These are phyloP conservation scores for Paecilomyces sp. DNA, from an alignment of 2,329 filamentous ascomycete genomes.

Conservation along the genomic window DNA sequence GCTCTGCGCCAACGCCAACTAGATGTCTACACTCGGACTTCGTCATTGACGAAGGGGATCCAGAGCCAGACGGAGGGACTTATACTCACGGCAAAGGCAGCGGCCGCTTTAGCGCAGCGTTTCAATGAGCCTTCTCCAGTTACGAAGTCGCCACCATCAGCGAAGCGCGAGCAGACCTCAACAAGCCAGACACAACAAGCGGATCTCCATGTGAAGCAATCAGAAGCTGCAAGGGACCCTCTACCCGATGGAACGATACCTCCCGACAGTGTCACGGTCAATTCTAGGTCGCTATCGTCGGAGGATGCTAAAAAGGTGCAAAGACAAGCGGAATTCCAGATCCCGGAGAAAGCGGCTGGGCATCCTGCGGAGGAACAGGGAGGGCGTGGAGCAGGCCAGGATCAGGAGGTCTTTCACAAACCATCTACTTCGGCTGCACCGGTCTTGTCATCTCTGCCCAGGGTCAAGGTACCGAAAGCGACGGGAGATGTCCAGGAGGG, in stretches of 20 bases:
- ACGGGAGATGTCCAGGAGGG: slow-evolving; percentile 40
- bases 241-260: slow-evolving; percentile 48
- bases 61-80: slow-evolving; percentile 56
- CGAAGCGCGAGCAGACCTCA: slow-evolving; percentile 8
- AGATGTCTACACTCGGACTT: slow-evolving; percentile 57
- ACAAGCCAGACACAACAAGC: not conserved
- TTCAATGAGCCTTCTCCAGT: slow-evolving; percentile 43
- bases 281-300: slow-evolving; percentile 19
- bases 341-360: slow-evolving; percentile 45
- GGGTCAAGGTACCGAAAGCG: slow-evolving; percentile 49
- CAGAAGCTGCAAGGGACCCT: slow-evolving; percentile 35
- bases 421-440: slow-evolving; percentile 41
- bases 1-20: slow-evolving; percentile 54
- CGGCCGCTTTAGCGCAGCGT: slow-evolving; percentile 51
- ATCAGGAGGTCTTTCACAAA: slow-evolving; percentile 53
- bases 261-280: slow-evolving; percentile 7
- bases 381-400: slow-evolving; percentile 40
- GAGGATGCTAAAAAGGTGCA: slow-evolving; percentile 41
- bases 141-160: slow-evolving; percentile 11
- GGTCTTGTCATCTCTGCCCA: slow-evolving; percentile 46
- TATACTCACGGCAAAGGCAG: slow-evolving; percentile 55
- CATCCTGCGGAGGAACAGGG: slow-evolving; percentile 21
- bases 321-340: slow-evolving; percentile 43
- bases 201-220: slow-evolving; percentile 39
- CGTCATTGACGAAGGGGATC: slow-evolving; percentile 55